phyloP scores from a whole-genome alignment of 129 eudicot species.

The Erigeron canadensis region DNA sequence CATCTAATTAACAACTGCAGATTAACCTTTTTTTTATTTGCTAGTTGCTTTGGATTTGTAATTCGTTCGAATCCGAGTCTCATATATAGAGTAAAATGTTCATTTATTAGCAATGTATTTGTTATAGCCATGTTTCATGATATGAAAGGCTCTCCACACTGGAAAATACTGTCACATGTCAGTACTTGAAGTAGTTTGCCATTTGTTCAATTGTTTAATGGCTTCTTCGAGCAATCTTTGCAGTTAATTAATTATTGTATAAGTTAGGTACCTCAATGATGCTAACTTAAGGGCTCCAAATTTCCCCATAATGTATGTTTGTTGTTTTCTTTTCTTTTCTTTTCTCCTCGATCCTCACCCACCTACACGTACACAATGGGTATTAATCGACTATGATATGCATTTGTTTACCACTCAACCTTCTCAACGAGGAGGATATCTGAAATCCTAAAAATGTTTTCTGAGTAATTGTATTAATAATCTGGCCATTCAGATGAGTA shows the following conservation, averaged over 20 bases:
- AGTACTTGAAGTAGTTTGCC: background rate
- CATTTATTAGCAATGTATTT: slow-evolving; percentile 1
- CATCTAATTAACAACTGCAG: background rate
- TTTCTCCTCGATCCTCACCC: background rate
- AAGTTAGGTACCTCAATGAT: background rate
- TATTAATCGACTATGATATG: no score
- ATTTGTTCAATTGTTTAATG: background rate
- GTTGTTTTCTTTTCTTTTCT: background rate
- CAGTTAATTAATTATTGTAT: background rate
- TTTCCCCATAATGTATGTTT: background rate
- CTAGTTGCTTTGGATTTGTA: no score
- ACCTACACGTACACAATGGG: background rate
- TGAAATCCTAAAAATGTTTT: no score
- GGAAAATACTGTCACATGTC: background rate
- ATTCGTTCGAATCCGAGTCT: no score
- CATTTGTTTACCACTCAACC: no score
- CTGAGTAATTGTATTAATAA: no score
- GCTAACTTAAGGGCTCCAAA: background rate
- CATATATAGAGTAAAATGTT: background rate
- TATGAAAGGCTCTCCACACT: background rate
- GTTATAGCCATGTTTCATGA: background rate
- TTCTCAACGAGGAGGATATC: no score
- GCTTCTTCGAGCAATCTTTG: background rate
- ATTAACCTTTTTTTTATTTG: no score
- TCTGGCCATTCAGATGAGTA: no score